phyloP scores from a whole-genome alignment of 306 rosid genomes.

The Ormosia emarginata region DNA sequence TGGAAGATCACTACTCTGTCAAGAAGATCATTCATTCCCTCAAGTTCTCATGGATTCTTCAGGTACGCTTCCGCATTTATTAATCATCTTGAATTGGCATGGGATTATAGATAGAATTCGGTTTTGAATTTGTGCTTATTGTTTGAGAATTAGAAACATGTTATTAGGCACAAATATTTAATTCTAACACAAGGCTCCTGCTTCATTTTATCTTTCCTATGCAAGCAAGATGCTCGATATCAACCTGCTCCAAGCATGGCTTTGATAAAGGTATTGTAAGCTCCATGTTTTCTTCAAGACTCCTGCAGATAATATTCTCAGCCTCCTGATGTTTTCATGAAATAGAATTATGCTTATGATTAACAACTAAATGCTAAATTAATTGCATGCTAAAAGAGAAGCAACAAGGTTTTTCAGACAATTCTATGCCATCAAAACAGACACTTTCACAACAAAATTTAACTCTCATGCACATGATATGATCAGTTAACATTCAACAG shows the following conservation, averaged over 20 bases:
- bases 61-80: too few relatives aligned
- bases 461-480: neutral
- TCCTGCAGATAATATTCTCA: slow-evolving; percentile 44
- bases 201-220: neutral
- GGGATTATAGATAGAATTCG: too few relatives aligned
- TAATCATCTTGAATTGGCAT: too few relatives aligned
- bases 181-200: too few relatives aligned
- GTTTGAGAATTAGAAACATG: too few relatives aligned
- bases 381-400: slow-evolving; percentile 3
- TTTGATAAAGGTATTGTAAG: slow-evolving; percentile 90
- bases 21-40: too few relatives aligned
- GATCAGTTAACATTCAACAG: neutral
- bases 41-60: too few relatives aligned
- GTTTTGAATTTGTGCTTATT: too few relatives aligned
- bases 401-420: slow-evolving; percentile 5
- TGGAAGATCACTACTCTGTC: too few relatives aligned
- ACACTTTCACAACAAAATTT: neutral
- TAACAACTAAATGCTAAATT: slow-evolving; percentile 5
- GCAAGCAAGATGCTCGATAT: slow-evolving; percentile 15
- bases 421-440: neutral
- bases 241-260: slow-evolving; percentile 91
- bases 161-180: too few relatives aligned
- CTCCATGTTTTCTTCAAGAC: slow-evolving; percentile 54
- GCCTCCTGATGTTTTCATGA: slow-evolving; percentile 76
- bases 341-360: slow-evolving; percentile 12